Evolutionary conservation across 1,284 basidiomycete species (phyloP).

Genomic region (Chalciporus sp.): DNA sequence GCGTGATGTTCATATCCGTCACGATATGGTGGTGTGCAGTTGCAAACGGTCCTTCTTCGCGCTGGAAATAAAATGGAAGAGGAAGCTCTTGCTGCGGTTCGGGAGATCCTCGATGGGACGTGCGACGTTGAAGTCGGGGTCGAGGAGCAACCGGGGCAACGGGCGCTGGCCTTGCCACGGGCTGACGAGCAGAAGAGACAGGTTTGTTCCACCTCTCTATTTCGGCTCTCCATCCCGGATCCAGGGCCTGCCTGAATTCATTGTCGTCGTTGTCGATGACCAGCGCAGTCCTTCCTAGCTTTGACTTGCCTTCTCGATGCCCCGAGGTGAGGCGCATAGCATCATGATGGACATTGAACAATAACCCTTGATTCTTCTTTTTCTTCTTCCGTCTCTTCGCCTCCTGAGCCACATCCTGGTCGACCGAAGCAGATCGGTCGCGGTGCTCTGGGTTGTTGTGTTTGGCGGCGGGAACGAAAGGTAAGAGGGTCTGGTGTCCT

Average conservation of each 20-base stretch:
- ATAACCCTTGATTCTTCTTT: conserved; percentile 14
- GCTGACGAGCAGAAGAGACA: conserved; percentile 19
- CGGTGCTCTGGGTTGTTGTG: conserved; percentile 1
- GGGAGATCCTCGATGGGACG: conserved; percentile 18
- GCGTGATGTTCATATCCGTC: conserved; percentile 51
- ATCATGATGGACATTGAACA: conserved; percentile 30
- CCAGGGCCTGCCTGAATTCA: conserved; percentile 45
- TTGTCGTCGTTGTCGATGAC: conserved; percentile 44
- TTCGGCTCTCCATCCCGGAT: conserved; percentile 41
- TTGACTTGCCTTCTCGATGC: conserved; percentile 16
- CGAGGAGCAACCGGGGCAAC: not conserved
- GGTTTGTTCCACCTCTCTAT: conserved; percentile 36
- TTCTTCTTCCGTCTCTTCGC: conserved; percentile 18
- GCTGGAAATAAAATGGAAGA: conserved; percentile 19
- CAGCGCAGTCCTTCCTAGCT: conserved; percentile 6
- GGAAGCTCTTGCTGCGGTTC: conserved; percentile 13
- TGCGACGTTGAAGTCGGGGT: conserved; percentile 10
- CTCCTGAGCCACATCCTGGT: conserved; percentile 6
- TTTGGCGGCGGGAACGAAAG: conserved; percentile 25
- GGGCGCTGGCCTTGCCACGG: not conserved
- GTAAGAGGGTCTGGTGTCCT: conserved; percentile 42
- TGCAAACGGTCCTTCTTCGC: conserved; percentile 4
- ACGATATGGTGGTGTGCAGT: conserved; percentile 30
- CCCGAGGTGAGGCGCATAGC: conserved; percentile 31
- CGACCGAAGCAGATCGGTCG: not conserved